Evolutionary conservation across 2,329 filamentous ascomycete species (phyloP), one percentile per base, ranked within the genome.

Genomic region (Graphium sp.): DNA sequence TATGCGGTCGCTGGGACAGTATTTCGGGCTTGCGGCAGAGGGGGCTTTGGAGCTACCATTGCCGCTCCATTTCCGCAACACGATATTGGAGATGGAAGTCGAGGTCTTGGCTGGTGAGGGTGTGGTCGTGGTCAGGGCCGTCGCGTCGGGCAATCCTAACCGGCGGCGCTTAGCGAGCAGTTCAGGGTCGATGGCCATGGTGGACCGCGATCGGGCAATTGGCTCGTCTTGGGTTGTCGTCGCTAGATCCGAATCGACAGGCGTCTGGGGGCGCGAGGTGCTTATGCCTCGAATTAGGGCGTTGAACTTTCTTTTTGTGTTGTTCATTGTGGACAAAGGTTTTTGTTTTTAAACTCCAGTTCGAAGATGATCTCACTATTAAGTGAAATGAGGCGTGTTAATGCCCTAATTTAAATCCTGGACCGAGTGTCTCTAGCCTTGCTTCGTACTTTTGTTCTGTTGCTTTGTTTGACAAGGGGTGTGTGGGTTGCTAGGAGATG

Each of bases 281-380:
- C 67, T 67, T 40, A 76, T 61, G 38, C 69, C 60, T 45, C 83
- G 77, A 17, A 85, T 59, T 11, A 84, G 62, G 41, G 67, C 66
- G 50, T 84, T 78, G 56, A 85, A 84, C 51, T 85, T 85, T 41
- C 80, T 67, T 55, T 85, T 87, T n/a, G 75, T 81, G 15, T 75
- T 69, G 45, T 79, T 79, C 59, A 84, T 79, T 37, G 34, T 55
- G n/a, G n/a, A n/a, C n/a, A n/a, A n/a, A n/a, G n/a, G n/a, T n/a
- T n/a, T n/a, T n/a, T n/a, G n/a, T n/a, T n/a, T n/a, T n/a, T n/a
- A n/a, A n/a, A n/a, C n/a, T n/a, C n/a, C n/a, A n/a, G n/a, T n/a
- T n/a, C n/a, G n/a, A n/a, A n/a, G n/a, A n/a, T n/a, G n/a, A n/a
- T n/a, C n/a, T n/a, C n/a, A n/a, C n/a, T n/a, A n/a, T n/a, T n/a